Conservation (phyloP, 257 asterid genomes). For the Forsythia suspensa region DNA sequence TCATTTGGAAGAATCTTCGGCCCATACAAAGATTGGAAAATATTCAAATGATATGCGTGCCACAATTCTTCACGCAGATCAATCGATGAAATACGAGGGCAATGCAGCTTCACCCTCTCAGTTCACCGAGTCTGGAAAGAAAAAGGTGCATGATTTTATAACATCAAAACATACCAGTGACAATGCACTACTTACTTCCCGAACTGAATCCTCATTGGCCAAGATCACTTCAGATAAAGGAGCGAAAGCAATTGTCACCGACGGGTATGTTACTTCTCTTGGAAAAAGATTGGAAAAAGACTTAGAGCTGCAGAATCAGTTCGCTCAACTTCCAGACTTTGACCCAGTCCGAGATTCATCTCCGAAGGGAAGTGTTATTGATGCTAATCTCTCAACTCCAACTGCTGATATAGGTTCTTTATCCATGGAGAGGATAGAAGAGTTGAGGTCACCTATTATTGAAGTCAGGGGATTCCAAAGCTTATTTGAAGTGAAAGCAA, state of each 20-base stretch:
- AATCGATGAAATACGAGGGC: too few relatives aligned
- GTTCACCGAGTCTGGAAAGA: constrained; percentile 41
- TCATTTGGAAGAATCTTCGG: constrained; percentile 37
- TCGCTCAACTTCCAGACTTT: constrained; percentile 22
- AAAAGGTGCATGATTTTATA: constrained; percentile 28
- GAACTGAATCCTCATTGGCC: constrained; percentile 50
- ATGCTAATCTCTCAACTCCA: constrained; percentile 19
- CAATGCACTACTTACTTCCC: constrained; percentile 34
- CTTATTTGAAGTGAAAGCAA: constrained; percentile 28
- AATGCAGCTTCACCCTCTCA: constrained; percentile 48
- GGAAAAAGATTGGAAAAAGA: constrained; percentile 32
- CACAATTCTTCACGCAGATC: constrained; percentile 2
- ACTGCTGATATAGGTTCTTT: constrained; percentile 25
- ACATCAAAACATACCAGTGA: constrained; percentile 36
- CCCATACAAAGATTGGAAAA: constrained; percentile 25
- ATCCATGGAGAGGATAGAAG: constrained; percentile 27
- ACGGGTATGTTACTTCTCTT: constrained; percentile 39
- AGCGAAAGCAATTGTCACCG: constrained; percentile 33
- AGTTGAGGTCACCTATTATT: constrained; percentile 31
- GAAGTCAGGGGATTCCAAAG: constrained; percentile 26
- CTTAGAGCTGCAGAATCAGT: constrained; percentile 34
- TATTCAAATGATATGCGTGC: constrained; percentile 28
- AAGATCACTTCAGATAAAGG: constrained; percentile 35
- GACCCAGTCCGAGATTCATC: constrained; percentile 33
- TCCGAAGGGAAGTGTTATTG: constrained; percentile 27